Evolutionary conservation across 2,329 filamentous ascomycete genomes (phyloP).

Genomic region (Exserohilum rostratum): DNA sequence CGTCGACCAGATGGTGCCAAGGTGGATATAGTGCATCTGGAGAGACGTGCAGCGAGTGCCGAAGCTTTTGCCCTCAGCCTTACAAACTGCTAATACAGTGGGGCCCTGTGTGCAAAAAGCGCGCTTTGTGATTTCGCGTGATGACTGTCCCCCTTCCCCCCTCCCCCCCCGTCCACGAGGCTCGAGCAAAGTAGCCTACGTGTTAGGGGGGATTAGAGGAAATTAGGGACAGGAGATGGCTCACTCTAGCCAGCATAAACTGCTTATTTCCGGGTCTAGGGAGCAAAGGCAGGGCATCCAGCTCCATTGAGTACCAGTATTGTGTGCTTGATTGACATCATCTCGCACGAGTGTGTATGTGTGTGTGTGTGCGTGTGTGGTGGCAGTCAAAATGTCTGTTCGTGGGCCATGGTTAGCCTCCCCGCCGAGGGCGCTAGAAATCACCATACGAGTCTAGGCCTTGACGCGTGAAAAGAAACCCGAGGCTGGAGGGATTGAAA

Average conservation of each 20-base stretch:
- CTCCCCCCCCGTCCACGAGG: constrained; percentile 3
- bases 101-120: constrained; percentile 15
- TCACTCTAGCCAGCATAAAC: no score
- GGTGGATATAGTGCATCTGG: constrained; percentile 10
- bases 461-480: constrained; percentile 1
- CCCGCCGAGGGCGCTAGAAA: no score
- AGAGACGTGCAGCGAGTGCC: no score
- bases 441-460: neutral
- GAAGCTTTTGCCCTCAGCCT: constrained; percentile 32
- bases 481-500: neutral
- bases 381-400: neutral
- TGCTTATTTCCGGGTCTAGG: neutral
- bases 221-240: no score
- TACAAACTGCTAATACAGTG: constrained; percentile 10
- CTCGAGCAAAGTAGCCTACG: neutral
- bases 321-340: constrained; percentile 8
- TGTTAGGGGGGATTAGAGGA: no score
- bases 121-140: constrained; percentile 9
- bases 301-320: neutral
- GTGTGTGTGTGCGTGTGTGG: neutral
- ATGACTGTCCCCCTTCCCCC: constrained; percentile 3
- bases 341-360: neutral
- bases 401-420: neutral
- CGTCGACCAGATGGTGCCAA: neutral
- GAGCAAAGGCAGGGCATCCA: neutral